A percentile compares a stretch with the other conserved stretches of the same genome.
phyloP scores from a whole-genome alignment of 352 stramenopile genomes.

The Pythium sp. region DNA sequence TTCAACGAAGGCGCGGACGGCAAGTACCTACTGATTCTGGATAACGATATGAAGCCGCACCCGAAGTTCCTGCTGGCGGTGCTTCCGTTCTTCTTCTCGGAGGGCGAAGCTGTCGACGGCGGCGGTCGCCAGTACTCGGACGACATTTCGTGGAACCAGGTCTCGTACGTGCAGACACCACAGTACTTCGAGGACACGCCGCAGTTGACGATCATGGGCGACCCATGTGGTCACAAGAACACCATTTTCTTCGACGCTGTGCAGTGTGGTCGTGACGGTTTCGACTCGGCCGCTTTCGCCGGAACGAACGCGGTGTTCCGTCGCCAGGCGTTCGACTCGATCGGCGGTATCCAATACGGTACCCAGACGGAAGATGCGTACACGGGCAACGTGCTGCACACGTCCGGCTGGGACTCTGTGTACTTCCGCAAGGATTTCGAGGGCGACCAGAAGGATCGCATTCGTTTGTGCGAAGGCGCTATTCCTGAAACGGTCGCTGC shows the following conservation, averaged over 20 bases:
- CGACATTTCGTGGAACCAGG: slow-evolving; percentile 89
- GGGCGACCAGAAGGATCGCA: slow-evolving; percentile 81
- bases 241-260: slow-evolving; percentile 91
- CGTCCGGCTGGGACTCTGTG: slow-evolving; percentile 79
- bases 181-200: slow-evolving; percentile 89
- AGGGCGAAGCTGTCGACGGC: slow-evolving; percentile 82
- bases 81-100: slow-evolving; percentile 89
- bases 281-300: slow-evolving; percentile 85
- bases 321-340: slow-evolving; percentile 86
- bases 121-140: slow-evolving; percentile 84
- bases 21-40: slow-evolving; percentile 89
- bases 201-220: slow-evolving; percentile 84
- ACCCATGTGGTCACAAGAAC: slow-evolving; percentile 88
- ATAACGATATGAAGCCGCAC: slow-evolving; percentile 93
- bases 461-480: slow-evolving; percentile 80
- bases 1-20: slow-evolving; percentile 89
- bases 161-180: slow-evolving; percentile 87
- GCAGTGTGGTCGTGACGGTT: slow-evolving; percentile 85
- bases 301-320: slow-evolving; percentile 89
- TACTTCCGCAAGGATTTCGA: slow-evolving; percentile 92
- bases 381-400: slow-evolving; percentile 84
- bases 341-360: slow-evolving; percentile 88
- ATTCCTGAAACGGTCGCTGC: slow-evolving; percentile 83
- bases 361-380: slow-evolving; percentile 90
- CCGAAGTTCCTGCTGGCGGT: slow-evolving; percentile 85